Percentiles rank a stretch among this genome's conserved stretches.
These are phyloP conservation scores for Dianthus caryophyllus DNA, from an alignment of 148 eudicot species.

Conservation along the genomic window DNA sequence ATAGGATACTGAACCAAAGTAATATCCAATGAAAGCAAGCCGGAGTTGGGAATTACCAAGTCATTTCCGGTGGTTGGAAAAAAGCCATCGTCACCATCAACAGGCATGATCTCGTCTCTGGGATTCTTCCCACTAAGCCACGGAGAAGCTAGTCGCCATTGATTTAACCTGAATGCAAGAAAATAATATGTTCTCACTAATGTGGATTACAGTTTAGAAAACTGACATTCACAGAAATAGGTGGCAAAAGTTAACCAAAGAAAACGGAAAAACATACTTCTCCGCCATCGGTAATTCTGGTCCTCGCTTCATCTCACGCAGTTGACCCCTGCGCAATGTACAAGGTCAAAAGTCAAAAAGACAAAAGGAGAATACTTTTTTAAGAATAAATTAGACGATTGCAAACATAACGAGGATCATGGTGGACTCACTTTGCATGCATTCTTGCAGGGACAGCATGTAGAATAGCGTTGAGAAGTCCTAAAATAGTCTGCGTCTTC, in stretches of 20 bases:
- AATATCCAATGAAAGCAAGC: slow-evolving; percentile 7
- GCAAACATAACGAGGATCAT: neutral
- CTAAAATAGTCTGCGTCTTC: slow-evolving; percentile 95
- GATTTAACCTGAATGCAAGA: slow-evolving; percentile 42
- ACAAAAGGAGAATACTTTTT: neutral
- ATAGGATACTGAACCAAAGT: slow-evolving; percentile 13
- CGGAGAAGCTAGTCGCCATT: slow-evolving; percentile 87
- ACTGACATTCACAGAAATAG: neutral
- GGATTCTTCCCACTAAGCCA: slow-evolving; percentile 74
- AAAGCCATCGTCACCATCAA: slow-evolving; percentile 87
- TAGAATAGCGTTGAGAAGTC: slow-evolving; percentile 87
- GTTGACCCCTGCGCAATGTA: slow-evolving; percentile 46
- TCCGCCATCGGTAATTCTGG: slow-evolving; percentile 64
- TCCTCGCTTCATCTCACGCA: slow-evolving; percentile 51
- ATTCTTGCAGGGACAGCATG: slow-evolving; percentile 92
- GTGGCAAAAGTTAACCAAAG: no score
- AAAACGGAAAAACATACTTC: slow-evolving; percentile 48
- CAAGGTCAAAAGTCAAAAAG: neutral
- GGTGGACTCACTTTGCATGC: slow-evolving; percentile 48
- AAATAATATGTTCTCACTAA: neutral
- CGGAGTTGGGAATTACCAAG: slow-evolving; percentile 41
- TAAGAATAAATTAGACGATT: neutral
- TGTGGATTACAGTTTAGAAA: neutral
- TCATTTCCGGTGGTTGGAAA: slow-evolving; percentile 84
- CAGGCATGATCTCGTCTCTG: slow-evolving; percentile 77